Base-by-base conservation (phyloP, 768 basidiomycete genomes). In the Tylopilus vinaceipallidus region DNA sequence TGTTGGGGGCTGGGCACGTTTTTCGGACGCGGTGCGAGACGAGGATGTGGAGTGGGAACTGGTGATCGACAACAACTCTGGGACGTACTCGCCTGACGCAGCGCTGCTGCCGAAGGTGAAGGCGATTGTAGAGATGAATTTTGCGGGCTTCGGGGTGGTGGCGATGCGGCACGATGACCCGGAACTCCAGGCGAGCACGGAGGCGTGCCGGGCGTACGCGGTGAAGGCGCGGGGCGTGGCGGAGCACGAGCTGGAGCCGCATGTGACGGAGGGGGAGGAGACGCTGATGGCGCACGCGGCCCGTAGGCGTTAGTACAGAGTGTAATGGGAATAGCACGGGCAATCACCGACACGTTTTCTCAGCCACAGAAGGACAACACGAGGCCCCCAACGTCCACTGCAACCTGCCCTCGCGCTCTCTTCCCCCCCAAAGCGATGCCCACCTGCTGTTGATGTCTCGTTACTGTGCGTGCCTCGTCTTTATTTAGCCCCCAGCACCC, bases 41-140 rank as follows among this genome's bases (percentile, higher is more conserved):
- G 73, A 73, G 4, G 71, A 77, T 6, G 82, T 85, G 37, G 64
- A 71, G 27, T 94, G 91, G 87, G 88, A 93, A 65, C 65, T 93
- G 27, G 83, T 91, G 54, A 80, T 93, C 60, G 91, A 93, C 65
- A 93, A 94, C 60, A 87, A 88, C 61, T 84, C 82, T 57, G 91
- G 91, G 42, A 94, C 90, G 44, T 92, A 93, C 63, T 77, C 88
- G 27, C 91, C 91, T 1, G 81, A 89, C 60, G 73, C 76, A 45
- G 65, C 58, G 45, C 59, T 91, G 55, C 68, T 93, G 2, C 83
- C 85, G 0, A 63, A 73, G 36, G 65, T 91, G 49, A 78, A 80
- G 61, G 73, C 71, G 54, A 71, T 88, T 23, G 62, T 93, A 43
- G 82, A 88, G 67, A 76, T 77, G 59, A 92, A 93, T 61, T 90